These are phyloP conservation scores for Ciborinia camelliae DNA, from an alignment of 2,329 filamentous ascomycete species.

Conservation along the genomic window DNA sequence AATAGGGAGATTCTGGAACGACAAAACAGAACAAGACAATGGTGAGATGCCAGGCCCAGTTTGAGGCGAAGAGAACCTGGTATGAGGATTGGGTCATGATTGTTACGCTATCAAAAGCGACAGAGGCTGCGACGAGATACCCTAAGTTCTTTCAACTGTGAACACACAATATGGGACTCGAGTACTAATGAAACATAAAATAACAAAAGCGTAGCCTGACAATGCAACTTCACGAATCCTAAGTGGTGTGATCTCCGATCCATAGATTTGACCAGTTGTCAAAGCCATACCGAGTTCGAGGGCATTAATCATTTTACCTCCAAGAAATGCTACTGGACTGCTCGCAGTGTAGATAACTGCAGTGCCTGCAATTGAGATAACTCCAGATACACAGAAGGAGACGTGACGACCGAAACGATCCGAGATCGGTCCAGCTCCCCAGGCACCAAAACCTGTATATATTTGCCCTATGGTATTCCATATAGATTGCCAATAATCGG, in stretches of 20 bases:
- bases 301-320: too few relatives aligned
- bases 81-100: slow-evolving; percentile 11
- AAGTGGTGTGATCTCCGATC: slow-evolving; percentile 3
- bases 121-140: slow-evolving; percentile 10
- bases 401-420: too few relatives aligned
- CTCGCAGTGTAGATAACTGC: too few relatives aligned
- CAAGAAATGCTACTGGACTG: too few relatives aligned
- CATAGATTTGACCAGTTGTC: slow-evolving; percentile 10
- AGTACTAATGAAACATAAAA: too few relatives aligned
- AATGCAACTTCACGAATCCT: slow-evolving; percentile 10
- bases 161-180: too few relatives aligned
- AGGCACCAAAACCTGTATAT: slow-evolving; percentile 10
- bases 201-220: slow-evolving; percentile 12
- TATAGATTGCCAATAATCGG: slow-evolving; percentile 10
- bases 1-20: too few relatives aligned
- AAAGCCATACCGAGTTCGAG: slow-evolving; percentile 8
- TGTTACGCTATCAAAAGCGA: slow-evolving; percentile 8
- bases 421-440: slow-evolving; percentile 7
- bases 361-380: too few relatives aligned
- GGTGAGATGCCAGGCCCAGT: slow-evolving; percentile 6
- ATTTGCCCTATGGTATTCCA: slow-evolving; percentile 6
- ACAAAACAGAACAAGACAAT: too few relatives aligned
- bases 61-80: slow-evolving; percentile 5
- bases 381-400: too few relatives aligned
- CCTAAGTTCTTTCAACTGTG: too few relatives aligned